Base-by-base conservation (phyloP, 2,329 filamentous ascomycete genomes). In the Aspergillus glaucus region DNA sequence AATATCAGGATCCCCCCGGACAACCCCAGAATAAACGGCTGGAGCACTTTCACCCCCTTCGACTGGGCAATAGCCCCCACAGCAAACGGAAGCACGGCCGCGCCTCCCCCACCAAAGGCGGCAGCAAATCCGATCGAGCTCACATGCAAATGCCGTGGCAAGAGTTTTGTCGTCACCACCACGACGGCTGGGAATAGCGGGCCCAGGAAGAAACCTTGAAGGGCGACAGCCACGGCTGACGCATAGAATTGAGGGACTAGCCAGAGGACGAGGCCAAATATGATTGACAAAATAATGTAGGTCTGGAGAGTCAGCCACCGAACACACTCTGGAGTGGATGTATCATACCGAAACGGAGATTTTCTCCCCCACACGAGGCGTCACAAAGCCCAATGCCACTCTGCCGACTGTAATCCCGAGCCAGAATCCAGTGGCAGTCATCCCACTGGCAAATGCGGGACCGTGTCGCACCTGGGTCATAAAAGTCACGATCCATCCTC, bases 401-500 rank as follows among this genome's bases (percentile, higher is more conserved):
- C 89, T 75, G 0, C 89, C 88, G 0, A 88, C 66, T 0, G 88
- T 91, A 54, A 94, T 76, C 0, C 88, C 89, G 40, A 88, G 78
- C 89, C 89, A 95, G 70, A 92, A 94, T 0, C 87, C 84, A 0
- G 87, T 92, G 0, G 83, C 84, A 0, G 81, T 82, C 71, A 93
- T 81, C 2, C 88, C 88, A 30, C 85, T 84, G 2, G 82, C 77
- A 60, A 93, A 92, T 0, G 81, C 73, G 21, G 75, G 77, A 3
- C 84, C 87, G 34, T 84, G 67, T 12, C 90, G 80, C 21, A 90
- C 83, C 17, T 79, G 75, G n/a, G 91, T 81, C 87, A 95, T 94
- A 64, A 95, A 94, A 0, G 84, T 85, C 44, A 88, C 84, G 53
- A 94, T 85, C 88, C 88, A 93, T 14, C 88, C 88, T 17, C 85